Evolutionary conservation across 495 filamentous ascomycete species (phyloP), one percentile per base, ranked within the genome.

Genomic region (Podospora didyma): DNA sequence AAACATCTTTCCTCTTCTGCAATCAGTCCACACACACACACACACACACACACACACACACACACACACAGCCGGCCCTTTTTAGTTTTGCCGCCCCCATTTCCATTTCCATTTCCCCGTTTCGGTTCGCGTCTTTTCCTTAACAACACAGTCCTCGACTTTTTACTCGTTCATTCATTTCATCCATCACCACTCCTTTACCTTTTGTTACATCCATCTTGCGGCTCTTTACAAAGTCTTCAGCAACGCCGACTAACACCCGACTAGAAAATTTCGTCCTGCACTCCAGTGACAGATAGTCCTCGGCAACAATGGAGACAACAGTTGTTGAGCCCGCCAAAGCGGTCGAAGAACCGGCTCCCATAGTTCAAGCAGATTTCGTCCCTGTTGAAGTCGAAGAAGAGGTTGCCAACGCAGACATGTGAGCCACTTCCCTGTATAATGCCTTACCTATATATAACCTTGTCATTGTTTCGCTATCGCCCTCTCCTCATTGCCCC

Each of bases 301-400:
- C 14, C n/a, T 22, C 20, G 42, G 39, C 19, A 41, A 42, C 9
- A 16, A 26, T 52, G 50, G 50, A 52, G 35, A 35, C 20, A 19
- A 17, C 20, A 1, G 51, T 23, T 4, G 34, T 28, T 2, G 35
- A 28, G 2, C 2, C 39, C 9, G 17, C 19, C 51, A 28, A 26
- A 41, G n/a, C 17, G 17, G 51, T n/a, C 23, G 22, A 21, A 14
- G 51, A 54, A 45, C 39, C 26, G 23, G 12, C 24, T 46, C 26
- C 26, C 9, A 4, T 31, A 31, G 51, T 46, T n/a, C 11, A 21
- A 0, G 51, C 51, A n/a, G 39, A 46, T 16, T 54, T 46, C 28
- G 39, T 35, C 11, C 39, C 42, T 28, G 23, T 47, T 47, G 21
- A 47, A 22, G 41, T 24, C 16, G 51, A 54, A 19, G 51, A 54